Base-by-base conservation (phyloP, 306 rosid genomes). In the Lathyrus oleraceus region DNA sequence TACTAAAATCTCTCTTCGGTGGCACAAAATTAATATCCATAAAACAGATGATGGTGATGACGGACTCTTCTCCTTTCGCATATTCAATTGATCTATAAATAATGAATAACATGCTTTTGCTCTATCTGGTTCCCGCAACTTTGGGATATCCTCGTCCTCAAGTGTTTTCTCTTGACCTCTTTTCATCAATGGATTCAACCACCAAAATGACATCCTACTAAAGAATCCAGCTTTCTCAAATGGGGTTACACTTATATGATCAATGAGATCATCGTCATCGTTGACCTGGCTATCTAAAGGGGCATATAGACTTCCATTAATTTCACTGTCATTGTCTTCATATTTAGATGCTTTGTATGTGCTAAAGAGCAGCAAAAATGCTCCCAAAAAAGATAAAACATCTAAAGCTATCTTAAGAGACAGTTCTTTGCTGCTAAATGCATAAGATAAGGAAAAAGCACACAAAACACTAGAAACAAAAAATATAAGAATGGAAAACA, bases 181-280 rank as follows among this genome's bases (percentile, higher is more conserved):
- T 80, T 83, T 88, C 90, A 91, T 85, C 84, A 91, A 67, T 25
- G 95, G 74, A 74, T 86, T 86, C 64, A 91, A 52, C 97, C 97
- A 91, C 89, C 90, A 85, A 75, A 88, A 82, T 6, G 87, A 71
- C 23, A 81, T 73, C 65, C 23, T 79, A 70, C 80, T 82, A 14
- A 85, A 44, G 57, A 72, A 52, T 74, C 95, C 92, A 49, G 89
- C 90, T 67, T 78, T 78, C 59, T 85, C 74, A 70, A 91, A 83
- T 20, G 78, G 85, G 10, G 92, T 85, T 28, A 77, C 76, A 52
- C 23, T 42, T 14, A n/a, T 28, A 20, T 10, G 43, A 45, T 51
- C 23, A 73, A 3, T 39, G 40, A 73, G 28, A 54, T 69, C 83
- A 49, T 53, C 43, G 44, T 71, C 69, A 61, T 71, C 69, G 53